Evolutionary conservation across 2,329 filamentous ascomycete genomes (phyloP).

Genomic region (Aspergillus sp.): DNA sequence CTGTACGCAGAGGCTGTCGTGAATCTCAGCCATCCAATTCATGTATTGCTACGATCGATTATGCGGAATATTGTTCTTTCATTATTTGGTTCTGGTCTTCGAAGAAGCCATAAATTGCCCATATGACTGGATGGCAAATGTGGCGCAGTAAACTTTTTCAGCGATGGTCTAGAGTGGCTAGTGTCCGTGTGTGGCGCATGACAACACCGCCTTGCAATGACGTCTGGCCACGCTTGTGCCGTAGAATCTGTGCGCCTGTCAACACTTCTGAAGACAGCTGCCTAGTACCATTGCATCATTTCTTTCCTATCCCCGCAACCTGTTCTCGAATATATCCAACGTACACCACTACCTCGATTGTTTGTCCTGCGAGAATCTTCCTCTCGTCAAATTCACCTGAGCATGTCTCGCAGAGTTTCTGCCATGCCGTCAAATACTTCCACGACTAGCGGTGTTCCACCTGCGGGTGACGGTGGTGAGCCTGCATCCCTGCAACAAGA

Average conservation of each 20-base stretch:
- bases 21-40: slow-evolving; percentile 33
- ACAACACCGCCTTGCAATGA: slow-evolving; percentile 37
- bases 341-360: background rate
- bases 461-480: slow-evolving; percentile 38
- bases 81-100: background rate
- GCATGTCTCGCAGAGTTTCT: slow-evolving; percentile 44
- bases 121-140: background rate
- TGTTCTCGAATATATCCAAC: slow-evolving; percentile 1
- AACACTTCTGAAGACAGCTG: slow-evolving; percentile 32
- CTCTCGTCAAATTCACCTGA: slow-evolving; percentile 18
- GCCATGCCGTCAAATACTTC: slow-evolving; percentile 36
- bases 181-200: slow-evolving; percentile 29
- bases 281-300: slow-evolving; percentile 20
- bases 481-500: slow-evolving; percentile 13
- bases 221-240: slow-evolving; percentile 29
- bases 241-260: slow-evolving; percentile 36
- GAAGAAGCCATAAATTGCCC: background rate
- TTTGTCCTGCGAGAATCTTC: background rate
- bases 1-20: slow-evolving; percentile 32
- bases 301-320: slow-evolving; percentile 9
- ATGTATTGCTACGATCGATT: slow-evolving; percentile 19
- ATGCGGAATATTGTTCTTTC: slow-evolving; percentile 5
- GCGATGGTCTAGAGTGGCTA: slow-evolving; percentile 24
- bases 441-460: slow-evolving; percentile 30
- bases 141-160: slow-evolving; percentile 1